phyloP scores from a whole-genome alignment of 352 stramenopile species.

The Phytophthora kernoviae region DNA sequence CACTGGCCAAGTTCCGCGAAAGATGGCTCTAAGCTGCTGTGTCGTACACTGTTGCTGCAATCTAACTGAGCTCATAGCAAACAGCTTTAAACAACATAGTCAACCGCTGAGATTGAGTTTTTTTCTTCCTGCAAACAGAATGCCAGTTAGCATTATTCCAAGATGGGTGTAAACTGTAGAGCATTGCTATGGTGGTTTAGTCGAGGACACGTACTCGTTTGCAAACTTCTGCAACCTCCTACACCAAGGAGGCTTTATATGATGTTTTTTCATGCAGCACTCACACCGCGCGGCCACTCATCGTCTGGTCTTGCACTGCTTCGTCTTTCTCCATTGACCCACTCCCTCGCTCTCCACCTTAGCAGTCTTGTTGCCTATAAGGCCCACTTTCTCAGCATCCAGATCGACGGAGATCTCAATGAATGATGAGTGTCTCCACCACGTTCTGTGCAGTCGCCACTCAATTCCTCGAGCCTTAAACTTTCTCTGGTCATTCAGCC shows the following conservation, averaged over 20 bases:
- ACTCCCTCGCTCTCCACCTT: background rate
- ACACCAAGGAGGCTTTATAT: no score
- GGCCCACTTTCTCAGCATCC: background rate
- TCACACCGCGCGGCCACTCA: slow-evolving; percentile 22
- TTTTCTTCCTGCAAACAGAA: no score
- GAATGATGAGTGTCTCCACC: slow-evolving; percentile 69
- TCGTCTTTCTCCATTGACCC: background rate
- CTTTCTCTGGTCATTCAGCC: slow-evolving; percentile 71
- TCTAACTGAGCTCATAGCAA: no score
- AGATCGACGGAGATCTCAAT: slow-evolving; percentile 57
- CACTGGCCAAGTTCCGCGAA: slow-evolving; percentile 12
- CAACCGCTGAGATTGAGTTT: no score
- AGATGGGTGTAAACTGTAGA: no score
- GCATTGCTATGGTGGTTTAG: no score
- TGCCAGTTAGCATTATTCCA: no score
- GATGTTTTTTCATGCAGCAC: background rate
- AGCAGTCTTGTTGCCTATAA: background rate
- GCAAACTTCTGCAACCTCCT: no score
- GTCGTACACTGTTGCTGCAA: no score
- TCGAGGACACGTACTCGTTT: no score
- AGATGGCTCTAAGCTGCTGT: slow-evolving; percentile 14
- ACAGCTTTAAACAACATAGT: no score
- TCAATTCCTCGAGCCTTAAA: slow-evolving; percentile 61
- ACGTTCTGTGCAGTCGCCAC: slow-evolving; percentile 70
- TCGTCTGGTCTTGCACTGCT: slow-evolving; percentile 17